phyloP scores from a whole-genome alignment of 2,329 filamentous ascomycete species.

The Botrytis paeoniae region DNA sequence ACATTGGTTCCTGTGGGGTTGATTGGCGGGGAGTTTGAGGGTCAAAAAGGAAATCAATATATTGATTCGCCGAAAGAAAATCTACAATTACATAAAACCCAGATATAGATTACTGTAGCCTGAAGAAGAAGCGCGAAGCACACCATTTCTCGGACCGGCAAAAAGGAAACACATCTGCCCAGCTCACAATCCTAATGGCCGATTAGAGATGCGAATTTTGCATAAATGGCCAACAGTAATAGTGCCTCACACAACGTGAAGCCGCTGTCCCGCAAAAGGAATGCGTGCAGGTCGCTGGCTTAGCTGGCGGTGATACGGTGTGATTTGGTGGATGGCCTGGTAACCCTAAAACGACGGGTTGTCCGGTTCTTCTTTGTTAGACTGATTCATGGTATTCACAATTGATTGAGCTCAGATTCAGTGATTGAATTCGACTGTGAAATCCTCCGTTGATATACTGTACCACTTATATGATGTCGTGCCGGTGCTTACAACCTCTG shows the following conservation, averaged over 20 bases:
- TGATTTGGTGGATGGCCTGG: neutral
- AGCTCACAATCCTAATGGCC: neutral
- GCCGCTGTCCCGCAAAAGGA: slow-evolving; percentile 10
- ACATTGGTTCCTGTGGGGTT: slow-evolving; percentile 11
- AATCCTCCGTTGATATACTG: neutral
- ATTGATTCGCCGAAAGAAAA: slow-evolving; percentile 4
- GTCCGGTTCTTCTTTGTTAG: neutral
- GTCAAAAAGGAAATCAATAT: neutral
- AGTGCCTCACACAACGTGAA: slow-evolving; percentile 8
- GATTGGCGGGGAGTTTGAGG: slow-evolving; percentile 5
- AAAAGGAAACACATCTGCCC: neutral
- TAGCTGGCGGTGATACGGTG: slow-evolving; percentile 17
- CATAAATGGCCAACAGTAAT: slow-evolving; percentile 9
- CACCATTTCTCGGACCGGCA: neutral
- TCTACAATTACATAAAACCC: neutral
- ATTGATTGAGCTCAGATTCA: neutral
- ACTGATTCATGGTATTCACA: neutral
- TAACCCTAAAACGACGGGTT: slow-evolving; percentile 7
- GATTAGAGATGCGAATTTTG: neutral
- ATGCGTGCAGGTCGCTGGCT: slow-evolving; percentile 15
- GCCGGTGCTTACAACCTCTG: neutral
- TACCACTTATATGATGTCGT: neutral
- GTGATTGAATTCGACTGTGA: neutral
- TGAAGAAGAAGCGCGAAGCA: neutral
- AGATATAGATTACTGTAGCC: neutral